Evolutionary conservation across 1,139 yeast species (phyloP).

Genomic region (Komagataea norvegica): DNA sequence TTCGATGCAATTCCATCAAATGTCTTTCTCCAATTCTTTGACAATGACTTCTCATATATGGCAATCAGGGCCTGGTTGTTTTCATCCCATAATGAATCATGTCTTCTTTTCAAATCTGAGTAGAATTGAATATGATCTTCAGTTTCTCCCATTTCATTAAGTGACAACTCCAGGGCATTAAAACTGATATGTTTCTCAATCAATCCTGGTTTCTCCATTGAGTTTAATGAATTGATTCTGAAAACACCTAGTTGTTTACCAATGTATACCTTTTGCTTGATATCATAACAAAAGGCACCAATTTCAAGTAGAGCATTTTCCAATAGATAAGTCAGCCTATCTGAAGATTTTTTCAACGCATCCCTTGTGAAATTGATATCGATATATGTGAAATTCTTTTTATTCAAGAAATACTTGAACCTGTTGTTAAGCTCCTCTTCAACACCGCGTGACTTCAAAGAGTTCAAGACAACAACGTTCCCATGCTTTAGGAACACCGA

Average conservation of each 20-base stretch:
- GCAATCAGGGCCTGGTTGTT: constrained; percentile 47
- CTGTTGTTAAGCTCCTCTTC: constrained; percentile 38
- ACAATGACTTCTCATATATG: constrained; percentile 34
- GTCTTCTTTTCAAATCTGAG: constrained; percentile 43
- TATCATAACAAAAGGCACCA: constrained; percentile 63
- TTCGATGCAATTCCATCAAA: constrained; percentile 28
- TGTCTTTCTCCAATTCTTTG: constrained; percentile 28
- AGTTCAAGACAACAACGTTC: constrained; percentile 56
- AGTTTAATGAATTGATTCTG: constrained; percentile 60
- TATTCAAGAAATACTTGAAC: constrained; percentile 31
- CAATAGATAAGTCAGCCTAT: constrained; percentile 35
- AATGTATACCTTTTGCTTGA: constrained; percentile 40
- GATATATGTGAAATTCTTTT: constrained; percentile 27
- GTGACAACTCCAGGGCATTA: constrained; percentile 55
- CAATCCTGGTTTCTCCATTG: constrained; percentile 58
- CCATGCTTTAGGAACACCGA: constrained; percentile 54
- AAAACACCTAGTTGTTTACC: constrained; percentile 71
- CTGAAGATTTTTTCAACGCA: constrained; percentile 33
- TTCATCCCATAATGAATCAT: constrained; percentile 58
- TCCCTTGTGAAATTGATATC: constrained; percentile 33
- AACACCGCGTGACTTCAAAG: constrained; percentile 35
- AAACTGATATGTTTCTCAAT: constrained; percentile 56
- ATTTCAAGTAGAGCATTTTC: constrained; percentile 49
- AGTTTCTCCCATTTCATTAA: constrained; percentile 44
- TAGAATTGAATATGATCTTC: constrained; percentile 23